Percentiles rank a stretch among this genome's conserved stretches.
These are phyloP conservation scores for Trichosporon ovoides DNA, from an alignment of 1,284 basidiomycete genomes.

Conservation along the genomic window DNA sequence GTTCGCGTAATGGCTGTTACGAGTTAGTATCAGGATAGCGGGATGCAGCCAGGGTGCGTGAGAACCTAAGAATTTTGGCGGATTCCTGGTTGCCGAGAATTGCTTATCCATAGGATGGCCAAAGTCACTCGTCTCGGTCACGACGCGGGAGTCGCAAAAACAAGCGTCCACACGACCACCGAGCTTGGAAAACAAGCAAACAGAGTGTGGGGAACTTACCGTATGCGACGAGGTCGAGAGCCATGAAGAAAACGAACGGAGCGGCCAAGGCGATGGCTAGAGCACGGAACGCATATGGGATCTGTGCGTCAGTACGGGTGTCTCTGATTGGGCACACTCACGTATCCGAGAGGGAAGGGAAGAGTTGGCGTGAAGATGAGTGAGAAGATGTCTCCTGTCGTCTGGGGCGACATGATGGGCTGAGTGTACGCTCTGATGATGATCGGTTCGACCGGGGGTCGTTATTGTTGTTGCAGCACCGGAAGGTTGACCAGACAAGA, in stretches of 20 bases:
- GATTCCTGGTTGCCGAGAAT: background rate
- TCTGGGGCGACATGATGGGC: conserved; percentile 5
- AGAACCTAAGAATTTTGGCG: background rate
- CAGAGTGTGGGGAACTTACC: conserved; percentile 18
- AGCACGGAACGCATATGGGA: conserved; percentile 32
- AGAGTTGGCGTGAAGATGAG: conserved; percentile 14
- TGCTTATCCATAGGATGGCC: background rate
- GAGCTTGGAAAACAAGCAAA: background rate
- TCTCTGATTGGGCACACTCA: background rate
- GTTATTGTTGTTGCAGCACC: background rate
- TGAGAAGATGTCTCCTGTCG: conserved; percentile 3
- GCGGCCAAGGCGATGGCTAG: conserved; percentile 27
- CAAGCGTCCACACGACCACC: too few relatives aligned
- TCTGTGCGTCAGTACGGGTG: conserved; percentile 22
- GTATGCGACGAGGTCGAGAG: conserved; percentile 35
- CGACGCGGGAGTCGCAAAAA: background rate
- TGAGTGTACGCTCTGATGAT: too few relatives aligned
- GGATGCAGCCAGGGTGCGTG: background rate
- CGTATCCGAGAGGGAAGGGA: conserved; percentile 18
- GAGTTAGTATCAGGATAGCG: background rate
- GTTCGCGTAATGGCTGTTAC: conserved; percentile 34
- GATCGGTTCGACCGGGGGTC: too few relatives aligned
- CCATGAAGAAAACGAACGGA: conserved; percentile 32
- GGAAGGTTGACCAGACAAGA: too few relatives aligned
- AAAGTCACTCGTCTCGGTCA: too few relatives aligned